Base-by-base conservation (phyloP, 2,329 filamentous ascomycete genomes). In the Reticulascus tulasneorum region DNA sequence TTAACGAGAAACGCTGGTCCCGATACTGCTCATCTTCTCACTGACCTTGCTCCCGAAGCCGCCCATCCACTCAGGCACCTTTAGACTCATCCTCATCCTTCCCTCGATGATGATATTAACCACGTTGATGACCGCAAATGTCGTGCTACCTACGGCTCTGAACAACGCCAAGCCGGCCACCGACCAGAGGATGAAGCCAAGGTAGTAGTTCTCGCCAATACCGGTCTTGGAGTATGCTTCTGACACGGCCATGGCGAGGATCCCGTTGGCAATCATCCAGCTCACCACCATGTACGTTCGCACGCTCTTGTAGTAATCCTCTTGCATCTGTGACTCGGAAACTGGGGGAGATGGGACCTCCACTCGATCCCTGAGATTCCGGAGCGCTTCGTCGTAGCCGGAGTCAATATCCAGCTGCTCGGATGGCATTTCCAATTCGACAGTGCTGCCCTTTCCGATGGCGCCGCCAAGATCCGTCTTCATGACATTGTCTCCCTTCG, bases 341-440 rank as follows among this genome's bases (percentile, higher is more conserved):
- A 79, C 51, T 0, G 69, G 61, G 0, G 75, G 60, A 10, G 63
- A 58, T 9, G 84, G 71, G 1, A 97, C 91, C 58, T 94, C 89
- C 51, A 98, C 73, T 28, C 93, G 77, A 56, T 98, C 93, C 33
- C 93, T 86, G 6, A 98, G 83, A 60, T 98, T 98, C 45, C 93
- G 86, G 18, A 98, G 79, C 0, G 93, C 93, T 59, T 96, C 91
- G 56, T 98, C 93, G 62, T 98, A 98, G 17, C 91, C 93, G 19
- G 83, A 90, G 65, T 98, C 93, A 58, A 98, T 98, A 60, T 98
- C 93, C 22, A 98, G 82, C 66, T 98, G 93, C 60, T 98, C 94
- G 3, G 82, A 87, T 0, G 94, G 93, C 90, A 98, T 98, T 55
- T 98, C 93, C 6, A 98, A 74, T 60, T 96, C 88, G 51, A 98